A percentile compares a stretch with the other conserved stretches of the same genome.
phyloP scores from a whole-genome alignment of 164 flowering plant species.

The Saururus chinensis region DNA sequence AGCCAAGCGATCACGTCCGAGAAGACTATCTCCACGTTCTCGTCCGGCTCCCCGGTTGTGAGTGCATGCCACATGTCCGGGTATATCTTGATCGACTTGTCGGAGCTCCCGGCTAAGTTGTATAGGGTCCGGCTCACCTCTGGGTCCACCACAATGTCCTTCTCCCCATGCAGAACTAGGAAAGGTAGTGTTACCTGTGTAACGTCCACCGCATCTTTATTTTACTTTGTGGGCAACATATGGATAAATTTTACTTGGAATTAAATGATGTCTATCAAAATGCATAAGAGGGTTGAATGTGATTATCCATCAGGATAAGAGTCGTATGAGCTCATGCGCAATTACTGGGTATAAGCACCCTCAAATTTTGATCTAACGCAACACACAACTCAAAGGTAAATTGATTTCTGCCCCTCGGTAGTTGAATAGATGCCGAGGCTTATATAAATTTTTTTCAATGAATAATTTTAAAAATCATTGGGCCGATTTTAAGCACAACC shows the following conservation, averaged over 20 bases:
- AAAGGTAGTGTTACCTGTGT: neutral
- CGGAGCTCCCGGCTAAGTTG: constrained; percentile 58
- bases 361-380: too few relatives aligned
- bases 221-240: too few relatives aligned
- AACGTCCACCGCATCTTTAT: neutral
- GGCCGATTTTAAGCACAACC: too few relatives aligned
- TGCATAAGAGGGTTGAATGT: neutral
- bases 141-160: neutral
- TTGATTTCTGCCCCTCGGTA: too few relatives aligned
- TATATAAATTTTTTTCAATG: too few relatives aligned
- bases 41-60: constrained; percentile 82
- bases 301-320: too few relatives aligned
- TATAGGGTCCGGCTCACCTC: constrained; percentile 26
- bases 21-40: constrained; percentile 65
- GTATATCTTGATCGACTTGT: constrained; percentile 79
- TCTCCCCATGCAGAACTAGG: neutral
- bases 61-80: constrained; percentile 95
- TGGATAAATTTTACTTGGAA: neutral
- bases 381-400: too few relatives aligned
- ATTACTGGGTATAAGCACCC: too few relatives aligned
- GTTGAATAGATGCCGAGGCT: too few relatives aligned
- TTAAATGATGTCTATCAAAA: neutral
- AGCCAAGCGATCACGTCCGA: constrained; percentile 77
- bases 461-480: too few relatives aligned
- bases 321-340: too few relatives aligned